Evolutionary conservation across 2,329 filamentous ascomycete genomes (phyloP), one percentile per base, ranked within the genome.

Genomic region (Botrytis paeoniae): DNA sequence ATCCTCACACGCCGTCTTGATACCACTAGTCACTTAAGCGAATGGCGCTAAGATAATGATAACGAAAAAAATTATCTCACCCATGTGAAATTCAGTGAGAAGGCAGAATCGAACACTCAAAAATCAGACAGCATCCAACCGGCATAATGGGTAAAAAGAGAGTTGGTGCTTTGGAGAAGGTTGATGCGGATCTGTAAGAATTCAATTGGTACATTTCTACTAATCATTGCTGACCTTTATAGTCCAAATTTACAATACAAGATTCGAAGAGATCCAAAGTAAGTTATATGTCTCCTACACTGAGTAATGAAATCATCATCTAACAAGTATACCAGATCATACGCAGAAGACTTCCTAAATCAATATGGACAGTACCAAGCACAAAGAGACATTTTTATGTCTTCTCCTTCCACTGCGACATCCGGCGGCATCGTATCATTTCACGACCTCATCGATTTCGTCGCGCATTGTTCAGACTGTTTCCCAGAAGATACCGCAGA

Each of bases 281-380:
- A 86, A 81, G 88, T 82, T 82, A 48, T 37, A 57, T 65, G 37
- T 35, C 59, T 63, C 22, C 41, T 43, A 69, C 16, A 57, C 54
- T 9, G 18, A 45, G 25, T 35, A 48, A 32, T 45, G 45, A 65
- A 51, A 61, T 60, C 35, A n/a, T 51, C 73, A 51, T 71, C 51
- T 75, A 61, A 74, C 70, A 39, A 48, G 70, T 60, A 57, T 62
- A 66, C 59, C 43, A 93, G 91, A 79, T 97, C 94, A 4, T 98
- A 98, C 83, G 89, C 91, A 75, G 93, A 97, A 77, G 95, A 98
- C 80, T 97, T 97, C 80, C 84, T 91, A 76, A 91, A 92, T 80
- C 93, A 98, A 82, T 97, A 93, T 86, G 89, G 92, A 80, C 95
- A 97, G 82, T 98, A 98, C 87, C 91, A 95, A 82, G 92, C 93